Evolutionary conservation across 2,329 filamentous ascomycete species (phyloP), one percentile per base, ranked within the genome.

Genomic region (Microcyclospora pomicola): DNA sequence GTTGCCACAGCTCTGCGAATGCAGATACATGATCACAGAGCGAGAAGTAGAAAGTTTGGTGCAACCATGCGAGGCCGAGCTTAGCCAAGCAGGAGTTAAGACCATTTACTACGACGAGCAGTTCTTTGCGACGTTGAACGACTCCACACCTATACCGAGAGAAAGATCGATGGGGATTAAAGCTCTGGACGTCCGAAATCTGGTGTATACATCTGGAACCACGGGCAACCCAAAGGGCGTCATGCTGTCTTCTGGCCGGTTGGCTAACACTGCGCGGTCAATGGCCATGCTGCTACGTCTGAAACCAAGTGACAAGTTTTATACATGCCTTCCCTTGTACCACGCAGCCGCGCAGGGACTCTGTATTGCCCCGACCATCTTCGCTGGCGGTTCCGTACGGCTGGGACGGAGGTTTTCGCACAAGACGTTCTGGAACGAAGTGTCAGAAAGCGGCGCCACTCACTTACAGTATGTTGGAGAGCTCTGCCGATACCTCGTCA

Each of bases 401-500:
- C 60, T 93, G n/a, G 82, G 83, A 36, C 76, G 73, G 49, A 82
- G 79, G 48, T 91, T 92, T 62, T 85, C 80, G 3, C 81, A 79
- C 9, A 73, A 71, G 46, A 73, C 66, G 1, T 92, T 88, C 59
- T 88, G 82, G 80, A 65, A 72, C 5, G 83, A 91, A 41, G 80
- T 81, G 11, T 72, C 80, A 15, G 68, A 68, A 16, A 72, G 71
- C 38, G 64, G 77, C 10, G 80, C 83, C 13, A 88, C 80, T 2
- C 68, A 77, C 5, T 77, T 91, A 40, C 83, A 88, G 55, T 92
- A 92, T 53, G 84, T 92, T 6, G 84, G 84, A 36, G 84, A 92
- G 59, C 86, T 82, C 0, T 78, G 84, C 45, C 77, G 84, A 3
- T 92, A 92, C 56, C 70, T 91, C 2, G 67, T 91, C 13, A 71